Evolutionary conservation across 805 yeast species (phyloP).

Genomic region (Candida orba): DNA sequence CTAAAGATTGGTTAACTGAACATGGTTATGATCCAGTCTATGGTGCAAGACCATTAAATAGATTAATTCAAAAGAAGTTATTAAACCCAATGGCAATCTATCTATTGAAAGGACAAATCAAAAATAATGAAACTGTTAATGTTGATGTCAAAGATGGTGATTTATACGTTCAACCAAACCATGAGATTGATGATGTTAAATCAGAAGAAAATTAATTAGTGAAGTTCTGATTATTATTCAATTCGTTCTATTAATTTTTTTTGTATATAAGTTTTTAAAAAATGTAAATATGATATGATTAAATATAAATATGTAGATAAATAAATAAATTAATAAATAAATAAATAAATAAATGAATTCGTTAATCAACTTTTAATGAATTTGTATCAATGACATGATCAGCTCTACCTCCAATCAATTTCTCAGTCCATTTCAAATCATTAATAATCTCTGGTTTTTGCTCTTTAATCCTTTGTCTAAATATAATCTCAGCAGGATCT

Average conservation of each 20-base stretch:
- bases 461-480: constrained; percentile 11
- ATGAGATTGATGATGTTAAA: constrained; percentile 25
- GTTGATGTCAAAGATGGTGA: constrained; percentile 41
- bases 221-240: no score
- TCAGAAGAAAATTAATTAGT: background rate
- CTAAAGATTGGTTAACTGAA: constrained; percentile 72
- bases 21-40: constrained; percentile 87
- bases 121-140: constrained; percentile 45
- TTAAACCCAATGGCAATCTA: constrained; percentile 82
- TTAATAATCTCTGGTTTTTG: constrained; percentile 11
- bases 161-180: constrained; percentile 41
- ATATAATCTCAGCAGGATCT: constrained; percentile 66
- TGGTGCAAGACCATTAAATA: constrained; percentile 94
- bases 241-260: background rate
- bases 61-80: constrained; percentile 76
- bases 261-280: background rate
- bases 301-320: background rate
- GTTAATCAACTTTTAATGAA: no score
- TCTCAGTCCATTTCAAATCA: constrained; percentile 18
- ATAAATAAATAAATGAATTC: background rate
- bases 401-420: constrained; percentile 7
- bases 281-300: background rate
- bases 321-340: background rate
- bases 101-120: constrained; percentile 73
- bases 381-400: background rate